Evolutionary conservation across 2,329 filamentous ascomycete genomes (phyloP).

Genomic region (Cladosporium sp.): DNA sequence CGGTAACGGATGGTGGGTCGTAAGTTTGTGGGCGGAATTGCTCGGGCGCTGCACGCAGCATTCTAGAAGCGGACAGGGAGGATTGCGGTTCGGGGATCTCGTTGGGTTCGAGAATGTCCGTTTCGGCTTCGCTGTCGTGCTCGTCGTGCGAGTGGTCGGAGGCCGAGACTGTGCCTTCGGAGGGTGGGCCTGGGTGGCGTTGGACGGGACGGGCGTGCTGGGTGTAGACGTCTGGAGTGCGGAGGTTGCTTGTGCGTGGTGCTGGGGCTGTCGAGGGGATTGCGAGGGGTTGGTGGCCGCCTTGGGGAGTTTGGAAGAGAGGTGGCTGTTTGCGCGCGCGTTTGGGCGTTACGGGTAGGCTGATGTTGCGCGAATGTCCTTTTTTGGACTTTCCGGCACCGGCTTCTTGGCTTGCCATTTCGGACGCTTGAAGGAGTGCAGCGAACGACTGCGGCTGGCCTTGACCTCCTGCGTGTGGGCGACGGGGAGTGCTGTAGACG

Average conservation of each 20-base stretch:
- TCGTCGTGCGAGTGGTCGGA: constrained; percentile 42
- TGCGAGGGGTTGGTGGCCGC: constrained; percentile 20
- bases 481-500: constrained; percentile 33
- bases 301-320: constrained; percentile 23
- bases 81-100: constrained; percentile 66
- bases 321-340: constrained; percentile 52
- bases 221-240: constrained; percentile 34
- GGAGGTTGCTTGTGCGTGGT: constrained; percentile 32
- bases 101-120: constrained; percentile 55
- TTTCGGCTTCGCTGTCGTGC: constrained; percentile 44
- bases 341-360: constrained; percentile 71
- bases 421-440: constrained; percentile 66
- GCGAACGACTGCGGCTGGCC: constrained; percentile 54
- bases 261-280: constrained; percentile 52
- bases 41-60: constrained; percentile 42
- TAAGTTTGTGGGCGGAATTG: constrained; percentile 13
- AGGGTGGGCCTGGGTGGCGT: constrained; percentile 16
- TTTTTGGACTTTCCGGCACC: constrained; percentile 31
- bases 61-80: constrained; percentile 70
- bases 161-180: constrained; percentile 70
- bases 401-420: constrained; percentile 73
- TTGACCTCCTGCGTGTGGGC: constrained; percentile 30
- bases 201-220: constrained; percentile 20
- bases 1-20: background rate
- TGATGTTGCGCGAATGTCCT: constrained; percentile 69